Evolutionary conservation across 352 stramenopile species (phyloP).

Genomic region (Phytophthora ohioensis): DNA sequence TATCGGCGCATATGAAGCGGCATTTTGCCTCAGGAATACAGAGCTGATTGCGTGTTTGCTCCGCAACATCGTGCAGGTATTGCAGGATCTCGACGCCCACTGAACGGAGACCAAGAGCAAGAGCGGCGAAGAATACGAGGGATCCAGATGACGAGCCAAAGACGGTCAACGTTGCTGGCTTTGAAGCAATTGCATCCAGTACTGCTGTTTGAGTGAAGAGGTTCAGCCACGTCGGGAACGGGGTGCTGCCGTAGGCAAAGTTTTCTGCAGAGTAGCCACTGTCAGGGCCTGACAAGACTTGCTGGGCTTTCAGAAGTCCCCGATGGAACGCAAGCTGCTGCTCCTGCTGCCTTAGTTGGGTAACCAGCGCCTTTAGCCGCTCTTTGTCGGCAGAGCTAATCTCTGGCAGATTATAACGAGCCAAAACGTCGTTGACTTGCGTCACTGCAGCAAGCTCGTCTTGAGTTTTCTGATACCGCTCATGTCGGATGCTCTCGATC

Average conservation of each 20-base stretch:
- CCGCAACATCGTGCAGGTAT: constrained; percentile 47
- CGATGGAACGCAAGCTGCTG: constrained; percentile 48
- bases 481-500: constrained; percentile 22
- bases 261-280: constrained; percentile 51
- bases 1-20: constrained; percentile 50
- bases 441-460: constrained; percentile 27
- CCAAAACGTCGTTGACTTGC: constrained; percentile 24
- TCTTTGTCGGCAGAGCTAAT: constrained; percentile 4
- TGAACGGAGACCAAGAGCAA: constrained; percentile 40
- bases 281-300: constrained; percentile 13
- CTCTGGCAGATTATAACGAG: constrained; percentile 6
- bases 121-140: constrained; percentile 57
- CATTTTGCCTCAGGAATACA: constrained; percentile 22
- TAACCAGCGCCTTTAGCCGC: constrained; percentile 28
- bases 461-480: constrained; percentile 7
- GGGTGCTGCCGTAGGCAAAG: constrained; percentile 68
- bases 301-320: constrained; percentile 36
- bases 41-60: constrained; percentile 24
- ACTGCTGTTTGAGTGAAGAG: constrained; percentile 38
- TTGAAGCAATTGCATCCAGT: constrained; percentile 6
- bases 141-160: constrained; percentile 68
- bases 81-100: constrained; percentile 62
- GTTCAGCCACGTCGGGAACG: constrained; percentile 54
- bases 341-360: constrained; percentile 37
- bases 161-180: constrained; percentile 35